Base-by-base conservation (phyloP, 2,329 filamentous ascomycete genomes). In the Pochonia chlamydosporia region DNA sequence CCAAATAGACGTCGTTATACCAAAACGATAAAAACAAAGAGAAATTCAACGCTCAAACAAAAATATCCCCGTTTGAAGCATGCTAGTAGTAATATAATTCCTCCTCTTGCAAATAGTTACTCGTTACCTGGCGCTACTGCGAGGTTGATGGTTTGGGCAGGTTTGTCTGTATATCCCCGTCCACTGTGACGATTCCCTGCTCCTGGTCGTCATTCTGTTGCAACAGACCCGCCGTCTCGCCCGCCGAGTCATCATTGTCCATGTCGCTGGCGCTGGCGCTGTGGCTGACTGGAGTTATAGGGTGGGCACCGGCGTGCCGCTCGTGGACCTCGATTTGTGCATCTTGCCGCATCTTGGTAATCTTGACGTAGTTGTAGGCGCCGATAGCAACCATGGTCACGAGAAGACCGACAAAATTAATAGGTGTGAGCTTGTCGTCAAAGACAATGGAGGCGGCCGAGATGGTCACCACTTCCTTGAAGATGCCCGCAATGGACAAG, bases 381-480 rank as follows among this genome's bases (percentile, higher is more conserved):
- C 74, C 83, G 53, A 99, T 99, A 54, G 89, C 91, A 36, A 76
- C 73, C 56, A 97, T 88, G 0, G 93, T 99, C 43, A 95, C 82
- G n/a, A 95, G 62, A 11, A 99, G 73, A 7, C 93, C 93, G 14
- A 86, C 79, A 9, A 96, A 72, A 64, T 99, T 99, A 71, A 99
- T 81, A 0, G 84, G 73, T 0, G 91, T 96, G 40, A 99, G 79
- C 42, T 79, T 81, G 63, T 99, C 93, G 58, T 93, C 80, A 71
- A 96, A 99, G 4, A 96, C 82, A 24, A 95, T 65, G 8, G 89
- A 87, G 0, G 92, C 92, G 1, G 89, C 90, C 35, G 82, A 85
- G 59, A 99, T 97, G 13, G 93, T 99, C 47, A 99, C 84, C 35
- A 97, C 93, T 70, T 99, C 93, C 66, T 99, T 99, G 76, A 99